Base-by-base conservation (phyloP, 257 asterid species). In the Striga asiatica region DNA sequence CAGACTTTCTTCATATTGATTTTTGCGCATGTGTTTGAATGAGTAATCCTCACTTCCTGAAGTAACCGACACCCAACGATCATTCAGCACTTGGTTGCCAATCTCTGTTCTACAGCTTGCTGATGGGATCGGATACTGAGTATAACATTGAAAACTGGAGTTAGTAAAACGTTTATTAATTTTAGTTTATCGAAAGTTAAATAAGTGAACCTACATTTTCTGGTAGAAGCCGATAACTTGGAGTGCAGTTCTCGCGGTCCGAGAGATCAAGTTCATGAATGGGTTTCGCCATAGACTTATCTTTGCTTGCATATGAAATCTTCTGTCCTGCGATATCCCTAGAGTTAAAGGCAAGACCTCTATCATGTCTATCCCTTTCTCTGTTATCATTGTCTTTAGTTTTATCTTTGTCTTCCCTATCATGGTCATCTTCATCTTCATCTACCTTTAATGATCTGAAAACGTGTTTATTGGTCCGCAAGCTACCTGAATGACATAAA, bases 11-110 rank as follows among this genome's bases (percentile, higher is more conserved):
- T 88, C 99, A 63, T 92, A 92, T 71, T 88, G 97, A 76, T 92
- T 92, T 71, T 83, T 92, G 27, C 91, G 85, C 97, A 84, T 84
- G 72, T 92, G 97, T 72, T 92, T 92, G 79, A 88, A 88, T 24
- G 99, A 84, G 78, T 81, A 92, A 81, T 84, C 97, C 72, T 92
- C 99, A 70, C 97, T 92, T 61, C 99, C 99, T 51, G 95, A 92
- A 58, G 99, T 92, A 56, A 88, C 97, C 2, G 99, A 88, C 54
- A 92, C 99, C 97, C 97, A 92, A 21, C 59, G 79, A 74, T 88
- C 97, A 70, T 92, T 92, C 68, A 92, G 76, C 56, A 92, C 99
- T 68, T 78, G 52, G 56, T 58, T 61, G 35, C 93, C 95, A 71
- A 82, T 71, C 60, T 76, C 80, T 32, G 86, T 82, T 67, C 81